Conservation (phyloP, 768 basidiomycete genomes). For the Naganishia onofrii region DNA sequence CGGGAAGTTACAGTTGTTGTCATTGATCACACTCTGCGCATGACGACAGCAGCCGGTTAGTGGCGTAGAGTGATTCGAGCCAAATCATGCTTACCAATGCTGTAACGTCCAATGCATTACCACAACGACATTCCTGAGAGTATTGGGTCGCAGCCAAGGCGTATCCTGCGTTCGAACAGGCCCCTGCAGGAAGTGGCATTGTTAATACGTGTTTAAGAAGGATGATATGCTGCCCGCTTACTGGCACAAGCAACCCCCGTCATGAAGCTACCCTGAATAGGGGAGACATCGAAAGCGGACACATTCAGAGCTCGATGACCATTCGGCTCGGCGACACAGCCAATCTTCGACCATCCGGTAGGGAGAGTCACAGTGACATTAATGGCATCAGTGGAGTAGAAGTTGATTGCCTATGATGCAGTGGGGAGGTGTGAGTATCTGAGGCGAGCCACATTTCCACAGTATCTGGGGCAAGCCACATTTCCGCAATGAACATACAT, state of each 20-base stretch:
- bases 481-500: constrained; percentile 42
- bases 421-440: too few relatives aligned
- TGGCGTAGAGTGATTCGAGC: not conserved
- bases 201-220: not conserved
- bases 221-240: not conserved
- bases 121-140: constrained; percentile 10
- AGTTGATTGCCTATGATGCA: too few relatives aligned
- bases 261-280: constrained; percentile 3
- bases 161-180: constrained; percentile 5
- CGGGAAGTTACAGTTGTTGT: constrained; percentile 2
- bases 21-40: not conserved
- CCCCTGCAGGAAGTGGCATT: not conserved
- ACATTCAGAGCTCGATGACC: constrained; percentile 43
- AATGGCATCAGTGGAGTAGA: not conserved
- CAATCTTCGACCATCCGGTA: constrained; percentile 41
- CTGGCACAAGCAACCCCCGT: constrained; percentile 15
- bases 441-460: too few relatives aligned
- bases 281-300: not conserved
- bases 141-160: constrained; percentile 5
- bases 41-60: not conserved
- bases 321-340: constrained; percentile 50
- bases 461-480: too few relatives aligned
- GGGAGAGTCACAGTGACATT: constrained; percentile 39
- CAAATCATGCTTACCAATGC: not conserved
- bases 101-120: constrained; percentile 1